Evolutionary conservation across 495 filamentous ascomycete species (phyloP), one percentile per base, ranked within the genome.

Genomic region (Talaromyces proteolyticus): DNA sequence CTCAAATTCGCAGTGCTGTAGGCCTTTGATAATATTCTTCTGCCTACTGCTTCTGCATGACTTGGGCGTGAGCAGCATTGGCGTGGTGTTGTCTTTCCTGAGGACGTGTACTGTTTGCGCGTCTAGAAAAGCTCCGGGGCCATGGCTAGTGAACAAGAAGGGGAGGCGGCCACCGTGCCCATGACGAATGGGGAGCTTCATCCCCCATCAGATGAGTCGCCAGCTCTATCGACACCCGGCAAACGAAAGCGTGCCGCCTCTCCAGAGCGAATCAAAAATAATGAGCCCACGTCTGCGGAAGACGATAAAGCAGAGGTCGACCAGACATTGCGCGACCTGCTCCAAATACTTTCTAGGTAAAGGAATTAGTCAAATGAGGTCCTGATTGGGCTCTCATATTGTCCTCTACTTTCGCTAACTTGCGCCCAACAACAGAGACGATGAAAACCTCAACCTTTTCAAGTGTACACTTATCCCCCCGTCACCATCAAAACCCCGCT

Each of bases 111-210:
- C 38, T 49, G 36, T 40, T 40, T 41, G 47, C 47, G 47, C 47
- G 47, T 49, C 36, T 38, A 44, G 39, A 20, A 51, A 36, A 50
- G 24, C 24, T 19, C 24, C 50, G 19, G 42, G 26, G 25, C 52
- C 51, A 75, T 75, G 72, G 70, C 68, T 61, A 66, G 68, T 57
- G 68, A 73, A 59, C 67, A 73, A 59, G 58, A 52, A 49, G 60
- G 61, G 56, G 64, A 65, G 7, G 56, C 62, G 36, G 55, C 59
- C 42, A 53, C 58, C 37, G 65, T 73, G 55, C 55, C 67, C 34
- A 49, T 62, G 49, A 61, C 61, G 42, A 72, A 75, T 53, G 67
- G 68, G 46, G 68, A 70, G 50, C 49, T 60, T 26, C 61, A 64
- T 57, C 57, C 57, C 43, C 51, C 56, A 29, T 58, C 60, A 25